These are phyloP conservation scores for Gremmenia infestans DNA, from an alignment of 2,329 filamentous ascomycete genomes.

Conservation along the genomic window DNA sequence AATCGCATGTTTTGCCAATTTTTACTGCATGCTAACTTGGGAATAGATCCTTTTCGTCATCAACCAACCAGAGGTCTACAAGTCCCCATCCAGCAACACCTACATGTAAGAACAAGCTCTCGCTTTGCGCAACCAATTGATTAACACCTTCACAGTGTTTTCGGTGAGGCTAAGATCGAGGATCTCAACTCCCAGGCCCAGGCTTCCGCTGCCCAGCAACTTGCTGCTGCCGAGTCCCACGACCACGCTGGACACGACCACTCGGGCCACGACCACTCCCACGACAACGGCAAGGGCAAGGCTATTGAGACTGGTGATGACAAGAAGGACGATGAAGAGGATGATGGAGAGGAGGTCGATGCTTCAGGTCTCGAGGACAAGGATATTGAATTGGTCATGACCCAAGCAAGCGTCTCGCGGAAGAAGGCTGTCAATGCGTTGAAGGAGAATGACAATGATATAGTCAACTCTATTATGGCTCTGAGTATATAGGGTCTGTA, in stretches of 20 bases:
- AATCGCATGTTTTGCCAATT: not conserved
- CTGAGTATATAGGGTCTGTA: conserved; percentile 64
- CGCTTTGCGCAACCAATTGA: conserved; percentile 1
- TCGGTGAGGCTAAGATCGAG: conserved; percentile 99
- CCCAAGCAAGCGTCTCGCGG: conserved; percentile 90
- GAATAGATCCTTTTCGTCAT: conserved; percentile 95
- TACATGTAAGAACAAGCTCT: conserved; percentile 74
- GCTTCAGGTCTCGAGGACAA: conserved; percentile 93
- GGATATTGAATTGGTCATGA: conserved; percentile 99
- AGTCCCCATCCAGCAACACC: conserved; percentile 98
- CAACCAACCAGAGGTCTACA: conserved; percentile 99
- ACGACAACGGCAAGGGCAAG: conserved; percentile 64
- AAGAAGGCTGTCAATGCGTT: conserved; percentile 99
- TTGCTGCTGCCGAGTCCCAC: conserved; percentile 64
- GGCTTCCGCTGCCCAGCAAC: conserved; percentile 91
- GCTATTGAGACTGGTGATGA: conserved; percentile 62
- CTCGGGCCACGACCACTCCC: conserved; percentile 62
- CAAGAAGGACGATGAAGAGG: conserved; percentile 72
- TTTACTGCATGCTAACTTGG: not conserved
- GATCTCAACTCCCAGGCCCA: conserved; percentile 98
- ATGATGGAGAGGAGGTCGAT: conserved; percentile 94
- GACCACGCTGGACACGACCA: conserved; percentile 48
- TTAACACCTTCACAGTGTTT: conserved; percentile 61
- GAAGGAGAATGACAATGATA: conserved; percentile 99
- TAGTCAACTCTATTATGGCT: conserved; percentile 99